Base-by-base conservation (phyloP, 805 yeast genomes). In the Candida orba region DNA sequence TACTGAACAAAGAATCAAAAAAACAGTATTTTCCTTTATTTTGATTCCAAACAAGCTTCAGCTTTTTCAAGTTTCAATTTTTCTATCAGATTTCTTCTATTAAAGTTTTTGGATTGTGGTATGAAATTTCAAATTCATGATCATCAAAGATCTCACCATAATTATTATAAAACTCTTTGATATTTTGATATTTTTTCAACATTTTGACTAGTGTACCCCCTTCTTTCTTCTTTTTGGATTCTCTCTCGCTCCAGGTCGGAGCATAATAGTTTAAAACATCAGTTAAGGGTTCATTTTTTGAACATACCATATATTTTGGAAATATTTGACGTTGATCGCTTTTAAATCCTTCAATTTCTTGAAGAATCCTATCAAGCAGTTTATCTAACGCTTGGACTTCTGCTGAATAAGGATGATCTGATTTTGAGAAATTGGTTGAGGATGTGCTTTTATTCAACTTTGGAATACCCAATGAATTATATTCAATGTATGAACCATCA, bases 361-460 rank as follows among this genome's bases (percentile, higher is more conserved):
- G 24, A 1, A 49, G 39, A 15, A 81, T 68, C 7, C 55, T 51
- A 6, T 58, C 57, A 45, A 84, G 56, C 0, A 93, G 95, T 30
- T 67, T 68, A 6, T 64, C 56, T 17, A 84, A 70, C 0, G 95
- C 96, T 13, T 66, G 59, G 10, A 89, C 71, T 61, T 90, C 97
- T 1, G 95, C 93, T 34, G 86, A 64, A 51, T 85, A 89, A 53
- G 88, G 89, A 1, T 95, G 86, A 30, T 81, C 88, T 4, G 4
- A 10, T 27, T 27, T 6, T 27, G 29, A 27, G 10, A 27, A 27
- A 6, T 7, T 27, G 29, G 9, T 27, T 9, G 29, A 27, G 4
- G 29, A 12, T 9, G 8, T 12, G 9, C 29, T 10, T 3, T 10
- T 10, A 27, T 27, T 7, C 6, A 13, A 27, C 29, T 4, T 12